Evolutionary conservation across 192 early-diverging fungal genomes (phyloP).

Genomic region (Coemansia sp.): DNA sequence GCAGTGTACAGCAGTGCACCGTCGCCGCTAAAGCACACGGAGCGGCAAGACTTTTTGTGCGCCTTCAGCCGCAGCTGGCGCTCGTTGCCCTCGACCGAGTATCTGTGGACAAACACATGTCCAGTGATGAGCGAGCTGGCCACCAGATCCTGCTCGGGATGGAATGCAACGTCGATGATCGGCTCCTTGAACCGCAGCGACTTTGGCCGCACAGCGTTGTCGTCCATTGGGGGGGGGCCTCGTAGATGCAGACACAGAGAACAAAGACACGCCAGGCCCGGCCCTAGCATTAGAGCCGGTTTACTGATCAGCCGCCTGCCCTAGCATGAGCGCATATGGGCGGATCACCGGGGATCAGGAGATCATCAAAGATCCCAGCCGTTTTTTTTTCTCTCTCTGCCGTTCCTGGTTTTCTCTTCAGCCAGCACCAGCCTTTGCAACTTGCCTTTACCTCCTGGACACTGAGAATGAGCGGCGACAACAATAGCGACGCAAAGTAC

Average conservation of each 20-base stretch:
- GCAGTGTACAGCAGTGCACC: conserved; percentile 62
- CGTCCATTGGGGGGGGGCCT: conserved; percentile 22
- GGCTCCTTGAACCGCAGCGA: conserved; percentile 49
- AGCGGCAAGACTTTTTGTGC: conserved; percentile 84
- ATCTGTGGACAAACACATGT: conserved; percentile 43
- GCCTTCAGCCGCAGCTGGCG: conserved; percentile 28
- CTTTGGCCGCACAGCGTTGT: conserved; percentile 39
- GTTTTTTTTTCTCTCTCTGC: too few relatives aligned
- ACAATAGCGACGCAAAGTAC: conserved; percentile 21
- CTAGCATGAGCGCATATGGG: too few relatives aligned
- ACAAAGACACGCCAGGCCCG: too few relatives aligned
- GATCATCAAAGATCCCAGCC: too few relatives aligned
- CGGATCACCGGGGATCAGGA: too few relatives aligned
- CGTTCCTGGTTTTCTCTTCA: too few relatives aligned
- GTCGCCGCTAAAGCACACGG: conserved; percentile 72
- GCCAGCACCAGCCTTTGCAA: too few relatives aligned
- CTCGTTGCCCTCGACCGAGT: conserved; percentile 36
- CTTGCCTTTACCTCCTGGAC: too few relatives aligned
- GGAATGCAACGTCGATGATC: conserved; percentile 45
- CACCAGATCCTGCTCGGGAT: conserved; percentile 28
- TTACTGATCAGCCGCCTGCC: too few relatives aligned
- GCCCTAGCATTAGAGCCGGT: too few relatives aligned
- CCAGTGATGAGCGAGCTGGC: conserved; percentile 49
- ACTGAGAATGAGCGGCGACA: background rate
- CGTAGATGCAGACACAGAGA: conserved; percentile 2